A percentile compares a stretch with the other conserved stretches of the same genome.
These are phyloP conservation scores for Ascochyta viciae-villosae DNA, from an alignment of 2,329 filamentous ascomycete species.

Conservation along the genomic window DNA sequence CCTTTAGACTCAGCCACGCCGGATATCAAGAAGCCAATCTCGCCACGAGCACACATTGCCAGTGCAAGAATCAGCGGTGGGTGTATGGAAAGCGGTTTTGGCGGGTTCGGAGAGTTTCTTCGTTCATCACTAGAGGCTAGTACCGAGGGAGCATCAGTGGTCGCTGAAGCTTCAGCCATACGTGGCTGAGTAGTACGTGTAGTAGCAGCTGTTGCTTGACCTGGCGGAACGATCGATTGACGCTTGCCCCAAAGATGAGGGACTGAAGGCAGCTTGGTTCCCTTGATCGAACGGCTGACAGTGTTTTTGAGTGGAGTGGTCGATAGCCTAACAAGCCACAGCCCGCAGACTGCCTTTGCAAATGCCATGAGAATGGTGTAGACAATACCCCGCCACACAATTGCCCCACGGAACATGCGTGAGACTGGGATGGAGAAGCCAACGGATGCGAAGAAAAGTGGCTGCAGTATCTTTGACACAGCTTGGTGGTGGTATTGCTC, in stretches of 20 bases:
- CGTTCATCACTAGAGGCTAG: constrained; percentile 10
- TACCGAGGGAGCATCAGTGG: not conserved
- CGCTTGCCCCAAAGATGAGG: constrained; percentile 36
- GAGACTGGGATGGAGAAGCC: constrained; percentile 81
- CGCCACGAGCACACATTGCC: constrained; percentile 78
- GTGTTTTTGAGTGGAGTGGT: constrained; percentile 18
- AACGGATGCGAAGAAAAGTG: constrained; percentile 77
- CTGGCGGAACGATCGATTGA: not conserved
- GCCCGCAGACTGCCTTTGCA: constrained; percentile 51
- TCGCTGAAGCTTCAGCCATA: not conserved
- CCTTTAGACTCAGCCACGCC: constrained; percentile 67
- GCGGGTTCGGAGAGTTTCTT: constrained; percentile 26
- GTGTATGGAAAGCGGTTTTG: constrained; percentile 68
- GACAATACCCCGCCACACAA: constrained; percentile 76
- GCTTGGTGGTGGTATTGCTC: constrained; percentile 56
- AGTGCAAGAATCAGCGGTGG: constrained; percentile 70
- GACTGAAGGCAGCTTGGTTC: constrained; percentile 27
- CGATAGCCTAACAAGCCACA: constrained; percentile 51
- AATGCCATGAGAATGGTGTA: constrained; percentile 75
- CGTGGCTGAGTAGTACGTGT: not conserved
- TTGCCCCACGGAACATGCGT: constrained; percentile 67
- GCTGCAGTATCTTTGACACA: constrained; percentile 65
- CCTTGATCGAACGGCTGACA: constrained; percentile 14
- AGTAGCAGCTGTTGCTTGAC: not conserved
- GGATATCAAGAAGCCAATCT: constrained; percentile 80